Evolutionary conservation across 345 rosid genomes (phyloP).

Genomic region (Reutealis trisperma): DNA sequence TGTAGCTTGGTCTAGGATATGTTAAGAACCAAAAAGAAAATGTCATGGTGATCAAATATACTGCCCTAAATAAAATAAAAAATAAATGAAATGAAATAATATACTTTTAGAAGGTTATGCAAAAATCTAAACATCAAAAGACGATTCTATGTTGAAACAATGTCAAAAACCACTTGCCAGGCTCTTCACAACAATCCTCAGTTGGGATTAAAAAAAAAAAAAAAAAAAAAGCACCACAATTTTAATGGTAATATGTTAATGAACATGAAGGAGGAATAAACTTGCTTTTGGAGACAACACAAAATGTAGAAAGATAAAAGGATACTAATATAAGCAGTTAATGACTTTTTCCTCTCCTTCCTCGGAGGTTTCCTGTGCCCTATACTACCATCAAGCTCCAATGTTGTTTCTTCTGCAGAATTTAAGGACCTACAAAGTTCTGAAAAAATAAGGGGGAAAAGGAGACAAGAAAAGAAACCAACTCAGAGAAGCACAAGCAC

Average conservation of each 20-base stretch:
- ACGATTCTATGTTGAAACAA: not conserved
- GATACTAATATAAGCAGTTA: slow-evolving; percentile 50
- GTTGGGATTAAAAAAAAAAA: too few relatives aligned
- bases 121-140: not conserved
- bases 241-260: not conserved
- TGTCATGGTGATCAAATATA: slow-evolving; percentile 17
- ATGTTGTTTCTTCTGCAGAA: slow-evolving; percentile 29
- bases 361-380: slow-evolving; percentile 52
- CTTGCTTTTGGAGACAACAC: not conserved
- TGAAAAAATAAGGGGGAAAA: slow-evolving; percentile 33
- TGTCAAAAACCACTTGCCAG: not conserved
- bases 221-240: not conserved
- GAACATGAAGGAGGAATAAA: not conserved
- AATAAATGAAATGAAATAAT: slow-evolving; percentile 22
- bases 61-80: not conserved
- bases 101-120: not conserved
- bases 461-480: slow-evolving; percentile 17
- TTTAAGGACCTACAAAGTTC: slow-evolving; percentile 55
- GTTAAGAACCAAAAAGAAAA: slow-evolving; percentile 38
- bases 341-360: slow-evolving; percentile 57
- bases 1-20: slow-evolving; percentile 38
- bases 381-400: slow-evolving; percentile 37
- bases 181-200: not conserved
- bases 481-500: slow-evolving; percentile 34
- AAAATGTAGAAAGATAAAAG: slow-evolving; percentile 13